Evolutionary conservation across 139 green algal genomes (phyloP), one percentile per base, ranked within the genome.

Genomic region (Monoraphidium neglectum): DNA sequence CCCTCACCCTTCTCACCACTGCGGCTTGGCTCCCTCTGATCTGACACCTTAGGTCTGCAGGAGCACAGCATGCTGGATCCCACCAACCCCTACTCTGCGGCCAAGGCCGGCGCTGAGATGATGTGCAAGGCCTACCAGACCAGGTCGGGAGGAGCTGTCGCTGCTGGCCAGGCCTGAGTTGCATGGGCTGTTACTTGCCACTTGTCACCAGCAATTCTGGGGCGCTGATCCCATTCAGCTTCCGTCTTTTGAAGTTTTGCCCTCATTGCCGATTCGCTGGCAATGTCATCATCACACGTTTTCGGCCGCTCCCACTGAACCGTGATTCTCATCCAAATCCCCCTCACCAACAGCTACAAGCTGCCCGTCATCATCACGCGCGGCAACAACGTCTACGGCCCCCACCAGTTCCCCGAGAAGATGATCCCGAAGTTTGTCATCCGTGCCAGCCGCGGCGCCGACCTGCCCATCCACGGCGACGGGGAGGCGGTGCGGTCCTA

Each of bases 371-470:
- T 99, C 79, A 97, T 96, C 72, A 98, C 97, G 0, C 90, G 97
- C 28, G 94, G 95, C 40, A 99, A 99, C 91, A 99, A 99, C 83
- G 97, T 99, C 36, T 99, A 99, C 69, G 97, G 97, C 0, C 96
- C 97, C 2, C 85, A 95, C 71, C 95, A 99, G 83, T 92, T 93
- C 79, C 93, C 94, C 8, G 94, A 98, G 82, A 98, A 98, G 83
- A 84, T 97, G 33, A 93, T 97, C 68, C 93, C 93, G 62, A 95
- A 95, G 81, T 94, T 83, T 46, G 70, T 33, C 21, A 54, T 78
- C 38, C 61, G 78, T 40, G 77, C 70, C 8, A 32, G 30, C 3
- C 53, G 64, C 24, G 78, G 82, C 37, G 71, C 80, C 43, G 74
- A 88, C 10, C 82, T 91, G 79, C 87, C 87, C 4, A 43, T 83